phyloP scores from a whole-genome alignment of 2,329 filamentous ascomycete species.

The Pezicula rhizophila region DNA sequence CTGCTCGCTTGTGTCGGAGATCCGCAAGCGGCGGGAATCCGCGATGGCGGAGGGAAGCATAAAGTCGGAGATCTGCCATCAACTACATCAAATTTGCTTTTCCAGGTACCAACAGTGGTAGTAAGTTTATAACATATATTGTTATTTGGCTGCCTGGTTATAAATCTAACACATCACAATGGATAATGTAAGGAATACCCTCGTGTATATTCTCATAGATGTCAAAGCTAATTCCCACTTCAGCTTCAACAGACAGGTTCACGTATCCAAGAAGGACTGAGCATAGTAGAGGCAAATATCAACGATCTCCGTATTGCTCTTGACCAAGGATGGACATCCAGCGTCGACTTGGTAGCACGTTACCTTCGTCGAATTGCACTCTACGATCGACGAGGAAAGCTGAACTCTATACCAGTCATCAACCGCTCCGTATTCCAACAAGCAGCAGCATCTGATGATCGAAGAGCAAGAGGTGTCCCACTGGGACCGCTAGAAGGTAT shows the following conservation, averaged over 20 bases:
- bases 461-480: constrained; percentile 25
- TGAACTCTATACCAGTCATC: constrained; percentile 44
- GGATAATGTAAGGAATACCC: no score
- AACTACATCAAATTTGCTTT: no score
- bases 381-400: constrained; percentile 37
- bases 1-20: not conserved
- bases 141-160: no score
- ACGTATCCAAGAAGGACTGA: not conserved
- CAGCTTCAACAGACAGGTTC: not conserved
- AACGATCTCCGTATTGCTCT: constrained; percentile 37
- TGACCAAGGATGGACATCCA: constrained; percentile 31
- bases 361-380: constrained; percentile 41
- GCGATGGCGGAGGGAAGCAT: not conserved
- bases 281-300: constrained; percentile 42
- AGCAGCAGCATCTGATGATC: constrained; percentile 39
- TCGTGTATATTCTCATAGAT: not conserved
- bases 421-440: constrained; percentile 40
- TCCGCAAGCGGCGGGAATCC: not conserved
- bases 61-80: constrained; percentile 1
- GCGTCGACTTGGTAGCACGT: constrained; percentile 37
- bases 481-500: constrained; percentile 40
- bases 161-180: no score
- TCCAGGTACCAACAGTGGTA: no score
- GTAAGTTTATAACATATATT: no score
- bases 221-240: not conserved